Conservation (phyloP, 2,329 filamentous ascomycete genomes). For the Monilinia fructigena region DNA sequence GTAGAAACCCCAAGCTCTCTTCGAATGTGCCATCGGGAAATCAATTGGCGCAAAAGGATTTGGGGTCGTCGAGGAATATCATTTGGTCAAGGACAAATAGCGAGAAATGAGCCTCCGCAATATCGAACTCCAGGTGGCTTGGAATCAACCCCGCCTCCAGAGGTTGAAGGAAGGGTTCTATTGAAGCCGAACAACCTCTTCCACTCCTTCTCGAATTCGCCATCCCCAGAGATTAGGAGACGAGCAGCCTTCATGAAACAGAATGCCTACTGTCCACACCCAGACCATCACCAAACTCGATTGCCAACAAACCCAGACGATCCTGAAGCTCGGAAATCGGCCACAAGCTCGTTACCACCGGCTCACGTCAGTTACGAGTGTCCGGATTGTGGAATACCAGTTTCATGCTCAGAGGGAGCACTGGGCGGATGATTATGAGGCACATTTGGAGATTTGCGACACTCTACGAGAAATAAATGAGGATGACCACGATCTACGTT, state of each 20-base stretch:
- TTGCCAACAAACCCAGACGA: conserved; percentile 63
- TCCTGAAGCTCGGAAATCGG: conserved; percentile 57
- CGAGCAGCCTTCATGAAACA: conserved; percentile 89
- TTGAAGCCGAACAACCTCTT: conserved; percentile 74
- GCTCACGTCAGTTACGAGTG: conserved; percentile 91
- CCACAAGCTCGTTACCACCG: conserved; percentile 60
- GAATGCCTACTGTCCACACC: conserved; percentile 91
- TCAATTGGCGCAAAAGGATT: conserved; percentile 21
- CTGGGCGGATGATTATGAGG: conserved; percentile 94
- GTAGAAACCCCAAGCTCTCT: conserved; percentile 27
- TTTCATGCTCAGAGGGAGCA: conserved; percentile 91
- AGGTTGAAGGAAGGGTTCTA: conserved; percentile 34
- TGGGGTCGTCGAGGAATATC: conserved; percentile 31
- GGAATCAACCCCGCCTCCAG: conserved; percentile 29
- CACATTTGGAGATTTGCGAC: conserved; percentile 89
- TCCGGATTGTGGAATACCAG: conserved; percentile 89
- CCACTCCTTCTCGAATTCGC: conserved; percentile 86
- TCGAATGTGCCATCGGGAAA: conserved; percentile 24
- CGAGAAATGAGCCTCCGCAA: conserved; percentile 34
- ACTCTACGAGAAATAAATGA: conserved; percentile 91
- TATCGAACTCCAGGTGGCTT: conserved; percentile 31
- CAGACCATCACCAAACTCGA: conserved; percentile 76
- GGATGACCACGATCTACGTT: conserved; percentile 92
- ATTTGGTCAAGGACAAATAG: conserved; percentile 30
- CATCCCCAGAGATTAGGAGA: conserved; percentile 80